A percentile compares a stretch with the other conserved stretches of the same genome.
Evolutionary conservation across 2,329 filamentous ascomycete species (phyloP).

Genomic region (Lasiodiplodia sp.): DNA sequence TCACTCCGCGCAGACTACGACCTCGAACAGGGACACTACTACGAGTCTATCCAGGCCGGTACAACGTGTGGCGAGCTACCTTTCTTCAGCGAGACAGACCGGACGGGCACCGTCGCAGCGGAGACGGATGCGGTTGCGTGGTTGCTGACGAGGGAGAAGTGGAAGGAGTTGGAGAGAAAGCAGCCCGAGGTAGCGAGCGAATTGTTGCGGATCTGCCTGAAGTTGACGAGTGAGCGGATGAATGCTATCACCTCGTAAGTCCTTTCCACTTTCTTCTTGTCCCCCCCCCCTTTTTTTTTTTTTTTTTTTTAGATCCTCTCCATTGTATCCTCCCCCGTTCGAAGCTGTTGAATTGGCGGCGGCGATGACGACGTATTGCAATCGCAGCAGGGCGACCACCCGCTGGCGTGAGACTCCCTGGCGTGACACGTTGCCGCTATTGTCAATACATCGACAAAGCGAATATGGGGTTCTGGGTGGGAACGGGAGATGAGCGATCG

Average conservation of each 20-base stretch:
- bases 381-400: neutral
- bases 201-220: slow-evolving; percentile 84
- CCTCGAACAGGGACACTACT: slow-evolving; percentile 85
- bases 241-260: slow-evolving; percentile 68
- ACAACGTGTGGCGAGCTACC: slow-evolving; percentile 95
- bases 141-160: slow-evolving; percentile 76
- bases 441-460: neutral
- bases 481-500: slow-evolving; percentile 1
- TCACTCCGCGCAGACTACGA: slow-evolving; percentile 91
- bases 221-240: slow-evolving; percentile 95
- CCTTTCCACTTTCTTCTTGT: slow-evolving; percentile 26
- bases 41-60: slow-evolving; percentile 91
- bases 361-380: neutral
- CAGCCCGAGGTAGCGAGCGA: slow-evolving; percentile 83
- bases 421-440: neutral
- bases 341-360: neutral
- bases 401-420: neutral
- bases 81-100: slow-evolving; percentile 89
- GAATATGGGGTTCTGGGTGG: neutral
- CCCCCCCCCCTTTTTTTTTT: neutral
- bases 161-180: slow-evolving; percentile 74
- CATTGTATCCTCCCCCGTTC: neutral
- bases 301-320: neutral
- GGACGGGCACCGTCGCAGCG: slow-evolving; percentile 85
- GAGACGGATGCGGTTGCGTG: slow-evolving; percentile 85